Percentiles rank a stretch among this genome's conserved stretches.
phyloP scores from a whole-genome alignment of 2,329 filamentous ascomycete genomes.

The Botrytis paeoniae region DNA sequence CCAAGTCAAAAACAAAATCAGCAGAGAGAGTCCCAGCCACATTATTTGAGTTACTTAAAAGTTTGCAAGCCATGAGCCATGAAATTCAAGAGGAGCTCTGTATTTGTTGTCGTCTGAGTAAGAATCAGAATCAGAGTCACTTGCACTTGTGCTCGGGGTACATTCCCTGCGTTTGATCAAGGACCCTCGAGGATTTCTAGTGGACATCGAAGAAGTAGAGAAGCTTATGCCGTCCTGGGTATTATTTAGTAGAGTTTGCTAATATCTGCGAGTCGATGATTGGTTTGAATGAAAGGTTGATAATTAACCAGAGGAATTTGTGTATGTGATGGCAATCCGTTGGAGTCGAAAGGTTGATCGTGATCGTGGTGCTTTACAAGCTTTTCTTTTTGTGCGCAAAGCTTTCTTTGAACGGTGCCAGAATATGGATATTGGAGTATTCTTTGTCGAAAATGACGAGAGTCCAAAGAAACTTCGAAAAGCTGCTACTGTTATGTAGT shows the following conservation, averaged over 20 bases:
- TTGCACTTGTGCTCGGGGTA: neutral
- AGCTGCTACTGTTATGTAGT: neutral
- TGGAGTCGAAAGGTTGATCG: neutral
- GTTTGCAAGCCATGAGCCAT: neutral
- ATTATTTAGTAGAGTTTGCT: neutral
- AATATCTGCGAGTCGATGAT: neutral
- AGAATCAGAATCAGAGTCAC: neutral
- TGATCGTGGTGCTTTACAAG: neutral
- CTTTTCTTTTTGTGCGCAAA: neutral
- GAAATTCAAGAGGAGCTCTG: neutral
- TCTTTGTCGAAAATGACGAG: neutral
- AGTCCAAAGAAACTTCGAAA: neutral
- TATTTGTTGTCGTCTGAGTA: neutral
- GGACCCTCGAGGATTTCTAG: neutral
- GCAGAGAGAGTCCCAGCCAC: neutral
- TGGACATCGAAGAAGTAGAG: neutral
- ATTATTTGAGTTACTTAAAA: no score
- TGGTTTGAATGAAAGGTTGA: neutral
- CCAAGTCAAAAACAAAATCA: neutral
- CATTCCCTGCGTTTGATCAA: neutral
- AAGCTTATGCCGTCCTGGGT: no score
- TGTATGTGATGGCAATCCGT: neutral
- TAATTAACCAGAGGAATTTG: neutral
- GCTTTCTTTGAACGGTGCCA: neutral
- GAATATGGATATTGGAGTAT: neutral